Evolutionary conservation across 2,329 filamentous ascomycete genomes (phyloP), one percentile per base, ranked within the genome.

Genomic region (Endocalyx cinctus): DNA sequence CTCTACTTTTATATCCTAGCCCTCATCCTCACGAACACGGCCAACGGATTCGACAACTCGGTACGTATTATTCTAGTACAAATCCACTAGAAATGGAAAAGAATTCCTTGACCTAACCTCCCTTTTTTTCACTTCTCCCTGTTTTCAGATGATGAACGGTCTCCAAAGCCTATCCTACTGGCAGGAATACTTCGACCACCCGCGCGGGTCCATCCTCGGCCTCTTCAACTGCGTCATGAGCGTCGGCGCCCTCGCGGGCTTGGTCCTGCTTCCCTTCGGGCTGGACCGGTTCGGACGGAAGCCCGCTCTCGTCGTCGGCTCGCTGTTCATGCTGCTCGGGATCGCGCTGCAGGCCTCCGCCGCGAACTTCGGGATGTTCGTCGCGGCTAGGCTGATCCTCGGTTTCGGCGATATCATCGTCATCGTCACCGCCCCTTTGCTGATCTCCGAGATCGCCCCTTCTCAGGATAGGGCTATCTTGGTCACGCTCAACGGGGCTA

Each of bases 321-420:
- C 48, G 6, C 46, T 57, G 25, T 48, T 66, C 22, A 61, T 60
- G 5, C 42, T 67, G 16, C 31, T 67, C 13, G 64, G 58, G 1
- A 55, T 64, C 3, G 43, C 64, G 6, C 41, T 70, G 8, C 65
- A 69, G 40, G 57, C 58, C 0, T 61, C 61, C 0, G 58, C 66
- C 0, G 64, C 69, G 35, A 61, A 67, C 35, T 58, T 64, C 7
- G 64, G 52, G 34, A 67, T 67, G 63, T 69, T 68, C 39, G 57
- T 64, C 23, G 43, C 57, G 7, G 57, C 51, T 2, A 54, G 67
- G 10, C 57, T 65, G 10, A 48, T 69, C 11, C 43, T 69, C 14
- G 66, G 66, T 2, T 57, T 64, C 23, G 66, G 66, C 2, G 50
- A 51, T 4, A 54, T 51, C 4, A 43, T 62, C 15, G 45, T 41